A percentile compares a stretch with the other conserved stretches of the same genome.
Evolutionary conservation across 2,329 filamentous ascomycete genomes (phyloP).

Genomic region (Colletotrichum cordylinicola): DNA sequence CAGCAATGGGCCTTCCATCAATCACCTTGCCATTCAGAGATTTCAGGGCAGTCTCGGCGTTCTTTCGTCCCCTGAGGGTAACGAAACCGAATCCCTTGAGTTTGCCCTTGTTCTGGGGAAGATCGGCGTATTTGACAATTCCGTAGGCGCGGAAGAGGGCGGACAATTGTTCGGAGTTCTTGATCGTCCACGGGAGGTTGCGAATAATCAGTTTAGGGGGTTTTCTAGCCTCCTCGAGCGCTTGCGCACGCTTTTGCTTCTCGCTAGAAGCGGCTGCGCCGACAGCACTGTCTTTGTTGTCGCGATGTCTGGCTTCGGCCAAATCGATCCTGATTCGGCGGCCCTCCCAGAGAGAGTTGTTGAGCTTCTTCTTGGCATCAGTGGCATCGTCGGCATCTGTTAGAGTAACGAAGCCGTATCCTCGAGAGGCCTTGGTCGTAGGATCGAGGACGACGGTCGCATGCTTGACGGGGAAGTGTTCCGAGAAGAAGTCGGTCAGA

Average conservation of each 20-base stretch:
- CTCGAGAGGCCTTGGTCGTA: conserved; percentile 84
- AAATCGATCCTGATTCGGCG: conserved; percentile 85
- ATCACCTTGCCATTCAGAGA: conserved; percentile 88
- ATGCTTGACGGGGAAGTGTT: conserved; percentile 94
- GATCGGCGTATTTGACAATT: conserved; percentile 85
- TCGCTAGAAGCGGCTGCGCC: conserved; percentile 42
- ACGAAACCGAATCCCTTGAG: conserved; percentile 94
- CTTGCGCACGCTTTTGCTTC: conserved; percentile 63
- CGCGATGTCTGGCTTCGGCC: conserved; percentile 83
- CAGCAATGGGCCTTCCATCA: conserved; percentile 86
- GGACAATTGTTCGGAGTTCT: conserved; percentile 80
- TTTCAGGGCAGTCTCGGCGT: conserved; percentile 87
- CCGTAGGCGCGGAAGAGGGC: conserved; percentile 86
- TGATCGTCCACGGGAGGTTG: conserved; percentile 96
- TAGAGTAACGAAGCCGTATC: conserved; percentile 97
- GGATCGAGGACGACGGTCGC: conserved; percentile 90
- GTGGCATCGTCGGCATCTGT: conserved; percentile 90
- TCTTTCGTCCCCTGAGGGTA: conserved; percentile 84
- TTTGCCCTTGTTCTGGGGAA: conserved; percentile 79
- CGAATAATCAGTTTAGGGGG: conserved; percentile 84
- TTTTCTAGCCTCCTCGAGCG: conserved; percentile 64
- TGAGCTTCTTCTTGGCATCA: conserved; percentile 79
- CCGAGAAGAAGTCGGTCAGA: conserved; percentile 88
- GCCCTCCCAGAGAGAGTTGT: conserved; percentile 79
- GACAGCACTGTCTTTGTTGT: conserved; percentile 39